These are phyloP conservation scores for Diutina neorugosa DNA, from an alignment of 1,139 yeast genomes.

Conservation along the genomic window DNA sequence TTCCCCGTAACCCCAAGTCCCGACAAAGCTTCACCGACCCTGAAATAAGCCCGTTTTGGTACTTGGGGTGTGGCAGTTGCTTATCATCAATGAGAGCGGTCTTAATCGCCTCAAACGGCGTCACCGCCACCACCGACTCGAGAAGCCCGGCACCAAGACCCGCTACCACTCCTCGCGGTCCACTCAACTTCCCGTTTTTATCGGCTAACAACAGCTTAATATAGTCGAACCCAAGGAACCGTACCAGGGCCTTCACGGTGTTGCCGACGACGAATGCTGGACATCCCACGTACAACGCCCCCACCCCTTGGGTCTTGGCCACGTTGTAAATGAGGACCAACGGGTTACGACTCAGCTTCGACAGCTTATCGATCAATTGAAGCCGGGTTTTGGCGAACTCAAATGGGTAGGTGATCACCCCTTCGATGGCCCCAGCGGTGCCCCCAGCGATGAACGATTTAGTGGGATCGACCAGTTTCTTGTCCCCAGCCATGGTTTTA, in stretches of 20 bases:
- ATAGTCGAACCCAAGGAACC: constrained; percentile 86
- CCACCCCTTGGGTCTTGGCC: constrained; percentile 68
- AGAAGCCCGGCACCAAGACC: constrained; percentile 94
- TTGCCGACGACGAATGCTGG: constrained; percentile 95
- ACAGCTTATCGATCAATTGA: constrained; percentile 65
- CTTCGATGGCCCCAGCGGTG: constrained; percentile 89
- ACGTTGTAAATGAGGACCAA: constrained; percentile 63
- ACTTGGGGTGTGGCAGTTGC: constrained; percentile 62
- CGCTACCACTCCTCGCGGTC: constrained; percentile 85
- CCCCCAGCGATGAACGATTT: constrained; percentile 90
- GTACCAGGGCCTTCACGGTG: constrained; percentile 87
- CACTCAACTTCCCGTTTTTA: constrained; percentile 75
- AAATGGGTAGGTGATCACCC: constrained; percentile 83
- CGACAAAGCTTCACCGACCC: constrained; percentile 53
- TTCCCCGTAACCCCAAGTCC: constrained; percentile 74
- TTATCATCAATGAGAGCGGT: constrained; percentile 93
- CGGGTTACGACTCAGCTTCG: constrained; percentile 71
- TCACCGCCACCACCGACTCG: constrained; percentile 86
- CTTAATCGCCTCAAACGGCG: constrained; percentile 94
- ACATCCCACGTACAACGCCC: constrained; percentile 86
- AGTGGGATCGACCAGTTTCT: constrained; percentile 33
- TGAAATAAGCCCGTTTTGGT: constrained; percentile 52
- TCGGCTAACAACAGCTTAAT: constrained; percentile 71
- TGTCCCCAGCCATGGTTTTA: background rate
- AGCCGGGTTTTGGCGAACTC: constrained; percentile 93